Percentiles rank a stretch among this genome's conserved stretches.
Conservation (phyloP, 1,284 basidiomycete genomes). For the Coniferiporia sulphurascens region DNA sequence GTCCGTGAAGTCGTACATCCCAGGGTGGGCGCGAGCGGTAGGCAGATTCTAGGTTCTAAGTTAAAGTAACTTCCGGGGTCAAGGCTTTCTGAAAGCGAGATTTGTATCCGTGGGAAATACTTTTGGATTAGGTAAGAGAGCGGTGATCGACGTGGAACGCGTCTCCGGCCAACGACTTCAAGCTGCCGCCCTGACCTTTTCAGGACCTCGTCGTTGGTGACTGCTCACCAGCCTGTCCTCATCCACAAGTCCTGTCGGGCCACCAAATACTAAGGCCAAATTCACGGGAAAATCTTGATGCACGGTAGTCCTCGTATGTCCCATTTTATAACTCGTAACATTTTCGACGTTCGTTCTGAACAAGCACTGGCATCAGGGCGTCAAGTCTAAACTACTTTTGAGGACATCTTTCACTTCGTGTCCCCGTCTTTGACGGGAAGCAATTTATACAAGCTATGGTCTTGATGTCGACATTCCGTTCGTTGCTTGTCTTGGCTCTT, state of each 20-base stretch:
- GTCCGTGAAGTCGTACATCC: constrained; percentile 11
- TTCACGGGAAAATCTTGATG: background rate
- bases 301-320: background rate
- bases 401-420: background rate
- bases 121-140: background rate
- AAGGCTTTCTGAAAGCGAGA: too few relatives aligned
- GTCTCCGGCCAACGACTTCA: too few relatives aligned
- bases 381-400: background rate
- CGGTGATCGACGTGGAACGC: too few relatives aligned
- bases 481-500: background rate
- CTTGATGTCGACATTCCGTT: background rate
- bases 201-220: background rate
- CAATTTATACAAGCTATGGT: background rate
- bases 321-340: background rate
- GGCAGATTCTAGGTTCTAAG: too few relatives aligned
- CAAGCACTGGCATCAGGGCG: background rate
- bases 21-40: background rate
- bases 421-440: background rate
- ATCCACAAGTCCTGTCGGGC: too few relatives aligned
- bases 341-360: background rate
- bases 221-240: too few relatives aligned
- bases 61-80: too few relatives aligned
- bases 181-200: background rate
- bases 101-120: background rate
- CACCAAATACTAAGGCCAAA: too few relatives aligned